These are phyloP conservation scores for Aspergillus pseudoterreus DNA, from an alignment of 2,329 filamentous ascomycete species.

Conservation along the genomic window DNA sequence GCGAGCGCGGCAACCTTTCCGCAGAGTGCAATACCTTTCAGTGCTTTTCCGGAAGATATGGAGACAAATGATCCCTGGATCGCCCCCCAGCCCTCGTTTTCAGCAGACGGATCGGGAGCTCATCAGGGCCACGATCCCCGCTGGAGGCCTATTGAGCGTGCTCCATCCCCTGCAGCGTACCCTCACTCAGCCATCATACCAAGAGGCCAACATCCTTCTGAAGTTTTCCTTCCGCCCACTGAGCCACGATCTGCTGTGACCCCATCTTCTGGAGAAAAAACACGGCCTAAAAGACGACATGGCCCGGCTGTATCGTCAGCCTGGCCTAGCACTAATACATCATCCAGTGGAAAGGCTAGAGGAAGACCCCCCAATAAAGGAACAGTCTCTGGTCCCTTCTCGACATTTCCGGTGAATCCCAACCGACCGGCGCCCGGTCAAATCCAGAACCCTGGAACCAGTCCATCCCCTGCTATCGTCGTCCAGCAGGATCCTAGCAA, in stretches of 20 bases:
- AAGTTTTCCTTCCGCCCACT: constrained; percentile 41
- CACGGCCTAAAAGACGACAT: constrained; percentile 56
- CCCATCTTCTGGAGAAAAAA: constrained; percentile 50
- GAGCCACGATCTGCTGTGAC: constrained; percentile 71
- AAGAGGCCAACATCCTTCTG: constrained; percentile 30
- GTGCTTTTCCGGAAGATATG: constrained; percentile 54
- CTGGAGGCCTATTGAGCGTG: constrained; percentile 51
- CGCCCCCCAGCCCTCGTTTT: constrained; percentile 40
- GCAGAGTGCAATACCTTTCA: constrained; percentile 49
- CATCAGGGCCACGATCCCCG: constrained; percentile 34
- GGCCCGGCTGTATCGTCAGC: constrained; percentile 87
- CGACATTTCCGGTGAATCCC: constrained; percentile 64
- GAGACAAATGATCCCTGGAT: constrained; percentile 43
- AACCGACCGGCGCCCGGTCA: constrained; percentile 47
- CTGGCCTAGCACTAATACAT: constrained; percentile 67
- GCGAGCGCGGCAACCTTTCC: constrained; percentile 48
- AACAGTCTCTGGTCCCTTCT: constrained; percentile 62
- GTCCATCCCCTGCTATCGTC: constrained; percentile 40
- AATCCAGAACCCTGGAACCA: constrained; percentile 36
- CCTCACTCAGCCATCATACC: constrained; percentile 77
- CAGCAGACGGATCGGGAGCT: constrained; percentile 32
- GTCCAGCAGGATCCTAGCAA: constrained; percentile 36
- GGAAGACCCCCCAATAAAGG: constrained; percentile 76
- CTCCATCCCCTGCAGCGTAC: constrained; percentile 65
- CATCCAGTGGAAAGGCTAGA: constrained; percentile 66